Percentiles rank a stretch among this genome's conserved stretches.
These are phyloP conservation scores for Boeremia exigua DNA, from an alignment of 2,329 filamentous ascomycete genomes.

Conservation along the genomic window DNA sequence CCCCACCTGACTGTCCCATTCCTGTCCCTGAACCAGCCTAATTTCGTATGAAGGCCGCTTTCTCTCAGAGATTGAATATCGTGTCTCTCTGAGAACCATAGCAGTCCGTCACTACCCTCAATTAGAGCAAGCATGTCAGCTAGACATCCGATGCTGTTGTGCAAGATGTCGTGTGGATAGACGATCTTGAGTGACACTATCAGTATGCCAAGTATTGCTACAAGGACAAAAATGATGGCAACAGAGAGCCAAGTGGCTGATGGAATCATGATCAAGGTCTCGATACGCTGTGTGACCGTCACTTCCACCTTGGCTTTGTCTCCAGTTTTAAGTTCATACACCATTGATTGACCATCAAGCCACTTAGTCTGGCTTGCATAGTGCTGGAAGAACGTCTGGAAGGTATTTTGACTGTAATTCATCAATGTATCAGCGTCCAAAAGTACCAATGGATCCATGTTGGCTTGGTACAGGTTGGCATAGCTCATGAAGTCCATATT, in stretches of 20 bases:
- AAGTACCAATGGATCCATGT: slow-evolving; percentile 20
- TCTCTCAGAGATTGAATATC: slow-evolving; percentile 2
- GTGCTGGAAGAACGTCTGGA: slow-evolving; percentile 37
- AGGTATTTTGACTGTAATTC: slow-evolving; percentile 22
- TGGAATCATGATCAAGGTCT: slow-evolving; percentile 11
- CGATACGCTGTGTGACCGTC: slow-evolving; percentile 4
- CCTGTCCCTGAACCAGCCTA: slow-evolving; percentile 23
- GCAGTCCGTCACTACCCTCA: slow-evolving; percentile 13
- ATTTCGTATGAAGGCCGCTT: slow-evolving; percentile 4
- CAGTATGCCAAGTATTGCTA: slow-evolving; percentile 10
- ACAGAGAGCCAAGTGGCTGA: slow-evolving; percentile 18
- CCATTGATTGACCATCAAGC: neutral
- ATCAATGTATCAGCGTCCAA: slow-evolving; percentile 15
- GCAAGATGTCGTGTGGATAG: slow-evolving; percentile 3
- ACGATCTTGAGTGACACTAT: slow-evolving; percentile 9
- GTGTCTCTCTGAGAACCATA: slow-evolving; percentile 2
- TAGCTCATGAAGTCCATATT: slow-evolving; percentile 41
- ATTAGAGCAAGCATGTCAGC: slow-evolving; percentile 19
- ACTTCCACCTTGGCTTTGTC: neutral
- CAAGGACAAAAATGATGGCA: slow-evolving; percentile 11
- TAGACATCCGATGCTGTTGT: slow-evolving; percentile 9
- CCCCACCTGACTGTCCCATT: slow-evolving; percentile 21
- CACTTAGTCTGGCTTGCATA: neutral
- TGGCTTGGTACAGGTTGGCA: slow-evolving; percentile 25
- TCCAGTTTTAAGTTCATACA: slow-evolving; percentile 21